Evolutionary conservation across 2,329 filamentous ascomycete species (phyloP), one percentile per base, ranked within the genome.

Genomic region (Beauveria medogensis): DNA sequence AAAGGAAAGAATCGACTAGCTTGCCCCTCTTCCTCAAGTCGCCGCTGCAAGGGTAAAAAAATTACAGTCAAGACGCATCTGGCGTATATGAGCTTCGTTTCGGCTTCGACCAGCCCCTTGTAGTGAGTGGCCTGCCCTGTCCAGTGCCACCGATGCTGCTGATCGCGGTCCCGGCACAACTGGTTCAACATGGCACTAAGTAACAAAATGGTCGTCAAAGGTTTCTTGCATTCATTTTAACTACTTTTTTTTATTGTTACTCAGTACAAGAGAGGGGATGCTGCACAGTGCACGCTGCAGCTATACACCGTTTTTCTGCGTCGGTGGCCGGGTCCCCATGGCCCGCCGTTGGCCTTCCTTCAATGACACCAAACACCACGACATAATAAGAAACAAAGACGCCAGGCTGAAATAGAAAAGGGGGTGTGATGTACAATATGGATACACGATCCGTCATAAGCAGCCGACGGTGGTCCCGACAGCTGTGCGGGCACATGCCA

Each of bases 221-320:
- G 24, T 41, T 54, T 20, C 34, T 54, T 63, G 44, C 43, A 61
- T 69, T 64, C 34, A 64, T 64, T 65, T 46, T 22, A 47, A 2
- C 53, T 53, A 47, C 47, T 65, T 65, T 60, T 60, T 54, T 41
- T 60, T 56, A 30, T 62, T 63, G 65, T 64, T 66, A 66, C 62
- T 67, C 63, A 66, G 68, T 70, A 70, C 71, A 72, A 74, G 73
- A 75, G 73, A 74, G 72, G 72, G 71, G 72, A 73, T 74, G 72
- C 69, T 72, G 73, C 67, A 48, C 43, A 47, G 10, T 65, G 60
- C 59, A 63, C 68, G 69, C 68, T 66, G 65, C 64, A 69, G 68
- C 65, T 59, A 63, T 58, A 64, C 68, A 70, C 63, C 16, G 62
- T 51, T 58, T 50, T 55, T 63, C 63, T 58, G 12, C 20, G 16